Evolutionary conservation across 2,329 filamentous ascomycete genomes (phyloP), one percentile per base, ranked within the genome.

Genomic region (Lecanosticta acicola): DNA sequence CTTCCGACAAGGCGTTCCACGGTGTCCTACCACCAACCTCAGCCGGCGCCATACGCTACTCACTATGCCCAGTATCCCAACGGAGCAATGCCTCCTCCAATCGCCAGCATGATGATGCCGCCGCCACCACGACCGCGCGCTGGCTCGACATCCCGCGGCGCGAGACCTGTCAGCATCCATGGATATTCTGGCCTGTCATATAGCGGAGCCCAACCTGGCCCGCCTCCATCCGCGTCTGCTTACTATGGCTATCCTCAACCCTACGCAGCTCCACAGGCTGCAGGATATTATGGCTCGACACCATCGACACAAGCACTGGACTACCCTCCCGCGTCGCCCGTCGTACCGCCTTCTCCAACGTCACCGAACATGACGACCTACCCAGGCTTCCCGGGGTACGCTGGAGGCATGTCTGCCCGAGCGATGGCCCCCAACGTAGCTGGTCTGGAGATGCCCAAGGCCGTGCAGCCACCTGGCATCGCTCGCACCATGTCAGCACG

Each of bases 221-320:
- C 55, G 11, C 58, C 55, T 14, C 54, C 55, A 13, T 51, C 61
- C n/a, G 52, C 53, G n/a, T 60, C 59, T 16, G 56, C 57, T 8
- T 60, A 57, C 39, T 55, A 57, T 29, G 37, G 17, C 8, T 55
- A 54, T 20, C 47, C 46, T 20, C 44, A 51, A 19, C 45, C 40
- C 11, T 35, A 51, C 18, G 38, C 50, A 24, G 43, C 51, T 20
- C 39, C 41, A 10, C 44, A 44, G 38, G 17, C 40, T 36, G 45
- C 45, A 8, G 32, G 41, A 16, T 48, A 52, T 47, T 44, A 51
- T 14, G 56, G 51, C 18, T 41, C 43, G 18, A 51, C 55, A 19
- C 50, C 55, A 9, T 41, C 53, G 13, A 49, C 41, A 10, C 52
- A 56, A 59, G 60, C 44, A 9, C 17, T 44, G 11, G 45, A 19